phyloP scores from a whole-genome alignment of 1,284 basidiomycete genomes.

The Trichosporon inkin region DNA sequence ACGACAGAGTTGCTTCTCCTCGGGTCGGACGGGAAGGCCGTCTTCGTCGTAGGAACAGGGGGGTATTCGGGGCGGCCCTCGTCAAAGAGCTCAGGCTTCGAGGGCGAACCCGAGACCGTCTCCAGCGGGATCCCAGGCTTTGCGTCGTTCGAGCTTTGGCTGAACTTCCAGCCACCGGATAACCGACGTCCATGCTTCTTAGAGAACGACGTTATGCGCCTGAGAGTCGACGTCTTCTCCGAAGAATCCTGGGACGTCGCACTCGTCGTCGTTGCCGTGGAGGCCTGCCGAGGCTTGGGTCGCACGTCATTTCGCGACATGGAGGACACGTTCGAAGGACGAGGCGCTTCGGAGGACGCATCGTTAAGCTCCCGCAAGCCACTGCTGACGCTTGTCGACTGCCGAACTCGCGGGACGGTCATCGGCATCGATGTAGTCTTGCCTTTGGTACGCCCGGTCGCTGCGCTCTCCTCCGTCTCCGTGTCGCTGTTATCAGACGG shows the following conservation, averaged over 20 bases:
- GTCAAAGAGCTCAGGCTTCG: conserved; percentile 22
- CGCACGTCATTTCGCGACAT: background rate
- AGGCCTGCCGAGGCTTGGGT: background rate
- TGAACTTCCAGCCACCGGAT: conserved; percentile 45
- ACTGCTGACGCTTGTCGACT: conserved; percentile 4
- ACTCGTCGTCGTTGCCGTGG: background rate
- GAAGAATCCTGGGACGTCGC: background rate
- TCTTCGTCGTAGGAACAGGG: background rate
- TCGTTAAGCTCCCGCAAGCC: background rate
- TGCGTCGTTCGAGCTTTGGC: background rate
- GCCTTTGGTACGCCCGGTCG: background rate
- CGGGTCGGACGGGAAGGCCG: background rate
- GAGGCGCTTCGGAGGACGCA: background rate
- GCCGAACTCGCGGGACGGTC: background rate
- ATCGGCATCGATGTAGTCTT: background rate
- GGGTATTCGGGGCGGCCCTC: background rate
- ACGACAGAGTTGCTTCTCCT: background rate
- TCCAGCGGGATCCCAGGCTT: conserved; percentile 18
- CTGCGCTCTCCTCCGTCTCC: conserved; percentile 24
- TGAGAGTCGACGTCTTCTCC: conserved; percentile 25
- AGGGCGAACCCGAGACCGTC: conserved; percentile 37
- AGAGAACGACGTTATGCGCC: conserved; percentile 35
- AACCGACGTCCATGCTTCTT: conserved; percentile 42
- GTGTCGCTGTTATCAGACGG: conserved; percentile 23
- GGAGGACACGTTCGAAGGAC: background rate